Base-by-base conservation (phyloP, 2,329 filamentous ascomycete genomes). In the Exophiala aquamarina region DNA sequence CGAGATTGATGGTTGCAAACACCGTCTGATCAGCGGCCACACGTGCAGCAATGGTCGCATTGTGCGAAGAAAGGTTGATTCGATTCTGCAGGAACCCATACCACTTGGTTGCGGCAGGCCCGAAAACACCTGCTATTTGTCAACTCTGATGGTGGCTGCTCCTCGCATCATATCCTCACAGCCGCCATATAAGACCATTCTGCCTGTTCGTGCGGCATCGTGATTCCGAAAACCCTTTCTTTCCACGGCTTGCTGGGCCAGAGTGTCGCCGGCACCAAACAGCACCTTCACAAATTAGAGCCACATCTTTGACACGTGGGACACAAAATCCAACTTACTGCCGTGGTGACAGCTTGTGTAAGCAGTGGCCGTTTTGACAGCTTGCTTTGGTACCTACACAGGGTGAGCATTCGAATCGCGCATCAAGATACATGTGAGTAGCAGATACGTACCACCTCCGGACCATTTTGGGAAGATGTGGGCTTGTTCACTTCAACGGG, bases 241-340 rank as follows among this genome's bases (percentile, higher is more conserved):
- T 72, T 97, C 92, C 50, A 98, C 87, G 28, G 82, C 76, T 71
- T 97, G 92, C 71, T 98, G 93, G 29, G 93, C 89, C 58, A 94
- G 84, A 51, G 86, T 77, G 72, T 98, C 93, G 61, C 93, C 93
- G 11, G 90, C 88, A 49, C 87, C 91, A 67, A 97, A 98, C 55
- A 98, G 84, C 50, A 97, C 67, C 80, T 83, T 55, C 15, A 20
- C 18, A 19, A 21, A 32, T 54, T 35, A 56, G 41, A 17, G 26
- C 8, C 29, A 11, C 10, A 33, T 26, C 19, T 26, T 37, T 34
- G 35, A 49, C n/a, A 45, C 31, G 21, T 28, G 4, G 28, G 7
- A 3, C 10, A 11, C 59, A 21, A 14, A 15, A n/a, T 15, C 29
- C 14, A 19, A 38, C 68, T 39, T 67, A 83, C 79, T 39, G 89